phyloP scores from a whole-genome alignment of 139 green algal genomes.

The Pleodorina starrii region DNA sequence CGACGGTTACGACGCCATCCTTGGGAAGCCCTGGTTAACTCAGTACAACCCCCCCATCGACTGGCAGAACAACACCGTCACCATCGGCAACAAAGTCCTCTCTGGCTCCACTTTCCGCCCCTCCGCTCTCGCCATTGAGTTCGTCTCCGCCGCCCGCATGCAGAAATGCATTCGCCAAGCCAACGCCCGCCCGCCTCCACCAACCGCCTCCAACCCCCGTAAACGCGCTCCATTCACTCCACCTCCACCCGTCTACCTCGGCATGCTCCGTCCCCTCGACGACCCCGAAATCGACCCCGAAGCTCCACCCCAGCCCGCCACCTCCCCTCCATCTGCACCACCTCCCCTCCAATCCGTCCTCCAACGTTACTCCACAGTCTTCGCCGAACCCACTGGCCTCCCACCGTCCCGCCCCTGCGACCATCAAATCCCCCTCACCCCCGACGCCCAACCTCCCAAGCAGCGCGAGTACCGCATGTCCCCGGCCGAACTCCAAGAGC shows the following conservation, averaged over 20 bases:
- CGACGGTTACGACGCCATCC: background rate
- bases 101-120: background rate
- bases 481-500: slow-evolving; percentile 35
- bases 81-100: background rate
- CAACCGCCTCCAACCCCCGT: background rate
- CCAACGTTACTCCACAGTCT: background rate
- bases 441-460: slow-evolving; percentile 2
- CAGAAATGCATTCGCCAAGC: background rate
- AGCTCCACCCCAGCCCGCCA: too few relatives aligned
- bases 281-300: background rate
- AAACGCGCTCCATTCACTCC: background rate
- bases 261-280: background rate
- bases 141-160: background rate
- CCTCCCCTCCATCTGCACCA: background rate
- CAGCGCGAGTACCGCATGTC: slow-evolving; percentile 48
- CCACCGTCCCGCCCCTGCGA: background rate
- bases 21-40: background rate
- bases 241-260: background rate
- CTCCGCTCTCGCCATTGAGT: background rate
- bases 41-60: background rate
- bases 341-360: background rate
- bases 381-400: background rate
- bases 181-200: background rate
- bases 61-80: background rate
- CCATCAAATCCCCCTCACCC: background rate